phyloP scores from a whole-genome alignment of 192 early-diverging fungal genomes.

The Piromyces finnis region DNA sequence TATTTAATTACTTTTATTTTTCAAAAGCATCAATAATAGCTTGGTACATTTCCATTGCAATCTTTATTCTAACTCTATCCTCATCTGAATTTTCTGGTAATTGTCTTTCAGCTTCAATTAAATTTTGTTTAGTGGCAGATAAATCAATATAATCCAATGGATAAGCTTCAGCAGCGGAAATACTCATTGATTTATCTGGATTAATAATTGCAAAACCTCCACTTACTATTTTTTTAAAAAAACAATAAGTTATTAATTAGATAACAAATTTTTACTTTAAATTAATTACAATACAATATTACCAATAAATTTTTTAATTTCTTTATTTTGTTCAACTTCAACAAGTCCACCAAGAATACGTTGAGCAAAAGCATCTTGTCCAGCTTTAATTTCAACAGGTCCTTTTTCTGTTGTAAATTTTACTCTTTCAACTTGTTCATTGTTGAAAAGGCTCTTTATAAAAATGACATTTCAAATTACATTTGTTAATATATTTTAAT shows the following conservation, averaged over 20 bases:
- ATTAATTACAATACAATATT: no score
- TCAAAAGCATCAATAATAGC: neutral
- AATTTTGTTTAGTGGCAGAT: slow-evolving; percentile 17
- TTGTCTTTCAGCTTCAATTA: neutral
- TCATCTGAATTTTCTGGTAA: neutral
- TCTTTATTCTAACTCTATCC: neutral
- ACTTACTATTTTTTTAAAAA: slow-evolving; percentile 32
- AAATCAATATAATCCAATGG: slow-evolving; percentile 69
- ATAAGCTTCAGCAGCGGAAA: slow-evolving; percentile 91
- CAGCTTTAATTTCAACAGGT: neutral
- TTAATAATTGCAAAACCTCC: slow-evolving; percentile 96
- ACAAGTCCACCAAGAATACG: neutral
- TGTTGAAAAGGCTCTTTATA: neutral
- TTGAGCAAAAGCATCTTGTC: neutral
- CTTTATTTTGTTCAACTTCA: neutral
- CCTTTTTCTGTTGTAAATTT: neutral
- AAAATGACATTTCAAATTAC: neutral
- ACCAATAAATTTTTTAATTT: neutral
- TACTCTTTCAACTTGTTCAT: neutral
- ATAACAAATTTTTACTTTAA: no score
- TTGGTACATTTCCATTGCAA: neutral
- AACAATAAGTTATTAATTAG: neutral
- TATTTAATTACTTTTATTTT: neutral
- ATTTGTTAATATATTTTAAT: neutral
- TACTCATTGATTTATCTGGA: slow-evolving; percentile 87